These are phyloP conservation scores for Teunomyces kruisii DNA, from an alignment of 805 yeast genomes.

Conservation along the genomic window DNA sequence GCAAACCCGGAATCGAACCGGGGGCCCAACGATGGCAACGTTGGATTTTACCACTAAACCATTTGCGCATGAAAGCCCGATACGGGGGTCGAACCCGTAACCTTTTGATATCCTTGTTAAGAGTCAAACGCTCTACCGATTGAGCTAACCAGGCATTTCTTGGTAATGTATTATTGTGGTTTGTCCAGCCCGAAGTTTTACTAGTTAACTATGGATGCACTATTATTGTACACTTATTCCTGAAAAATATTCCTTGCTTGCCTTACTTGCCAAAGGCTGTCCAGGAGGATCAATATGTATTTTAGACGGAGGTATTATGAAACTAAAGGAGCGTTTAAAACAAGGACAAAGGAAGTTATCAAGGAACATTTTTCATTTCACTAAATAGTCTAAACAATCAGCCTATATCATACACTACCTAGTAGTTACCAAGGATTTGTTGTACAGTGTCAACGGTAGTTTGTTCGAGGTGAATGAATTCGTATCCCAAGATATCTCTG, in stretches of 20 bases:
- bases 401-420: neutral
- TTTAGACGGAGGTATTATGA: conserved; percentile 27
- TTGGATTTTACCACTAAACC: conserved; percentile 4
- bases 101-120: conserved; percentile 25
- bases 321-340: conserved; percentile 26
- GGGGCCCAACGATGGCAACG: conserved; percentile 5
- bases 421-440: conserved; percentile 12
- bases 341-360: neutral
- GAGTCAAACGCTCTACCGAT: conserved; percentile 31
- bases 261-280: no score
- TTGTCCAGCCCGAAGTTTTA: no score
- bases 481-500: conserved; percentile 19
- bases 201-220: no score
- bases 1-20: conserved; percentile 5
- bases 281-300: no score
- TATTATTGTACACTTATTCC: no score
- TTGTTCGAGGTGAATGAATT: conserved; percentile 16
- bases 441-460: conserved; percentile 23
- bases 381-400: neutral
- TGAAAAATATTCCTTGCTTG: no score
- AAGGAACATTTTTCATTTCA: neutral
- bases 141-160: conserved; percentile 25
- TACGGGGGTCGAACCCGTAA: conserved; percentile 39
- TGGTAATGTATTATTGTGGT: neutral
- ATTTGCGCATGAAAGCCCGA: conserved; percentile 21